Conservation (phyloP, 352 stramenopile species). For the Pythium dissimile region DNA sequence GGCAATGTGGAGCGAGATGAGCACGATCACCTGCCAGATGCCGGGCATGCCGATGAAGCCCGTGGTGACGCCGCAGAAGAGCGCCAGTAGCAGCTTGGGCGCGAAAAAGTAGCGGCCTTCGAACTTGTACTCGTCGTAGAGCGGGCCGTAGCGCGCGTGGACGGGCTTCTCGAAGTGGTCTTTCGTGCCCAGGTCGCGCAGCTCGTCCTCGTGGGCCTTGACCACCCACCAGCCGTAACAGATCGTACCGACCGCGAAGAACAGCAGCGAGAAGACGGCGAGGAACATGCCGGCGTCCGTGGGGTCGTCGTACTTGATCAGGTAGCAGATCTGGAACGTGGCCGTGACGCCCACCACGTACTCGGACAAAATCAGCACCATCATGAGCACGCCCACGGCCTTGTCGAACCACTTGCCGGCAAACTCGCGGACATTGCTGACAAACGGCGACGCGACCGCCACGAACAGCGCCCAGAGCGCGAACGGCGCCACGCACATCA, state of each 20-base stretch:
- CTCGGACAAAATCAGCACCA: slow-evolving; percentile 80
- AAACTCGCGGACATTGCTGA: slow-evolving; percentile 54
- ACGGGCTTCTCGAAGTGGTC: slow-evolving; percentile 85
- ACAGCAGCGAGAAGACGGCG: slow-evolving; percentile 60
- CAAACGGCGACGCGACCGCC: slow-evolving; percentile 41
- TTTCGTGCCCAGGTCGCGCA: slow-evolving; percentile 77
- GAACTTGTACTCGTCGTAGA: slow-evolving; percentile 89
- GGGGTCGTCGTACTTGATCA: slow-evolving; percentile 49
- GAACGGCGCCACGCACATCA: slow-evolving; percentile 42
- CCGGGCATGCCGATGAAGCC: slow-evolving; percentile 76
- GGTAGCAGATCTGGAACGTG: slow-evolving; percentile 86
- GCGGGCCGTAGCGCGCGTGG: slow-evolving; percentile 67
- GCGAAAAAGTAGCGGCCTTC: slow-evolving; percentile 87
- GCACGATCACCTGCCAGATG: slow-evolving; percentile 69
- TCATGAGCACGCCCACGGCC: slow-evolving; percentile 73
- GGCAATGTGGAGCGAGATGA: slow-evolving; percentile 71
- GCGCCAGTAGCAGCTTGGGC: slow-evolving; percentile 71
- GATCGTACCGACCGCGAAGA: slow-evolving; percentile 75
- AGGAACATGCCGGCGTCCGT: slow-evolving; percentile 63
- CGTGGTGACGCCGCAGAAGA: slow-evolving; percentile 76
- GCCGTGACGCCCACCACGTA: slow-evolving; percentile 79
- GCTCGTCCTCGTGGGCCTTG: slow-evolving; percentile 71
- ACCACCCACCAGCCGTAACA: slow-evolving; percentile 73
- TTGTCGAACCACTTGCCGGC: slow-evolving; percentile 77
- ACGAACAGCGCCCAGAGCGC: slow-evolving; percentile 46